Evolutionary conservation across 78 protist species (phyloP).

Genomic region (Blattamonas nauphoetae): DNA sequence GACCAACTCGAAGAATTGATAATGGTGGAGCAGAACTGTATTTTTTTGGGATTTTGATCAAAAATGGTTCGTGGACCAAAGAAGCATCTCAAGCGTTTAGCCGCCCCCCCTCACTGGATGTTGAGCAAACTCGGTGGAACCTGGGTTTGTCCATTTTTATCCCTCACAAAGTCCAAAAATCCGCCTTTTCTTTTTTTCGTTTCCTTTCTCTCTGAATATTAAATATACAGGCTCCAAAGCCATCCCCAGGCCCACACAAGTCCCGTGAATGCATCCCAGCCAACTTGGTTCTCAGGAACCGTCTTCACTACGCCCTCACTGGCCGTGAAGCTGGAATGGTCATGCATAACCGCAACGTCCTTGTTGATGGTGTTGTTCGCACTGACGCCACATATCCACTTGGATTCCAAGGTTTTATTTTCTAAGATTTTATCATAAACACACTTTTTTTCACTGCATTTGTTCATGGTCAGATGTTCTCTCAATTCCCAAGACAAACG

Average conservation of each 20-base stretch:
- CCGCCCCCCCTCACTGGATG: conserved; percentile 97
- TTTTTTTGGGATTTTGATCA: too few species aligned
- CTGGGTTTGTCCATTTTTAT: conserved; percentile 55
- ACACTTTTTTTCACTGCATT: neutral
- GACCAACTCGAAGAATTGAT: too few species aligned
- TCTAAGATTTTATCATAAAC: neutral
- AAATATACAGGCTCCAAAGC: conserved; percentile 71
- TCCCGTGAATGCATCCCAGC: conserved; percentile 94
- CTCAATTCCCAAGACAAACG: conserved; percentile 80
- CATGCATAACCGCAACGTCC: conserved; percentile 69
- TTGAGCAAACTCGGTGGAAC: conserved; percentile 90
- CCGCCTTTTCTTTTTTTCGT: too few species aligned
- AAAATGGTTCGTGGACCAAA: conserved; percentile 81
- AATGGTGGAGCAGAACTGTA: too few species aligned
- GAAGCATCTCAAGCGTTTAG: conserved; percentile 90
- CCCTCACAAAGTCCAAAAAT: too few species aligned
- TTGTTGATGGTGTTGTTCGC: conserved; percentile 92
- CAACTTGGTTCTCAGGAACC: conserved; percentile 83
- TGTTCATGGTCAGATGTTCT: conserved; percentile 92
- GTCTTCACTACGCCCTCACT: conserved; percentile 95
- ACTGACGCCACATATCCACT: conserved; percentile 92
- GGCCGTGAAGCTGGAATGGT: conserved; percentile 81
- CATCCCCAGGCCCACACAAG: conserved; percentile 97
- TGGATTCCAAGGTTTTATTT: conserved; percentile 84
- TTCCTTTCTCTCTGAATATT: neutral